phyloP scores from a whole-genome alignment of 2,329 filamentous ascomycete genomes.

The Colletotrichum orbiculare region DNA sequence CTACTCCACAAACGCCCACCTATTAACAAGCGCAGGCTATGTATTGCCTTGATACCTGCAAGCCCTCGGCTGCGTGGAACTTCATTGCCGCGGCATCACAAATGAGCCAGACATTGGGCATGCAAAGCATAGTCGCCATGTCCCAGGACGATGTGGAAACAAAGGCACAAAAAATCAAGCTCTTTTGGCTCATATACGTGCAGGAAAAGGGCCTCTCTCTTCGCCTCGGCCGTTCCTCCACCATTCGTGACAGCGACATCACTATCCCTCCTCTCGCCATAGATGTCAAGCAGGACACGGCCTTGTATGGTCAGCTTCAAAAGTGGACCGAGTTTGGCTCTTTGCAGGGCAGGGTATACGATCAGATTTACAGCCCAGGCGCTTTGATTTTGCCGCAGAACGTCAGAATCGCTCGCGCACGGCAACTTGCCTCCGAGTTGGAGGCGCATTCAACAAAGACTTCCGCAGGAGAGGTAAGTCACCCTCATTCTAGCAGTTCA shows the following conservation, averaged over 20 bases:
- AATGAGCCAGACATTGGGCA: slow-evolving; percentile 38
- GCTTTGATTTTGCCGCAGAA: slow-evolving; percentile 38
- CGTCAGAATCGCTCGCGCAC: slow-evolving; percentile 37
- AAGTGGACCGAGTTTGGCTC: slow-evolving; percentile 37
- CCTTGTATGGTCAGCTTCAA: slow-evolving; percentile 18
- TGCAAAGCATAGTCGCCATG: slow-evolving; percentile 37
- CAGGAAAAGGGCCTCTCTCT: slow-evolving; percentile 42
- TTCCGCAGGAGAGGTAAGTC: not conserved
- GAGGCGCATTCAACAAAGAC: not conserved
- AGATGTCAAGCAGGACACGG: not conserved
- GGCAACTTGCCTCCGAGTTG: not conserved
- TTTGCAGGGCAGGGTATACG: slow-evolving; percentile 42
- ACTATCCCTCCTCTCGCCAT: slow-evolving; percentile 31
- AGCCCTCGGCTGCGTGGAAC: slow-evolving; percentile 39
- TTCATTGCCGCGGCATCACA: slow-evolving; percentile 39
- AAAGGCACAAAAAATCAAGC: slow-evolving; percentile 26
- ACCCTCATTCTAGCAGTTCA: not conserved
- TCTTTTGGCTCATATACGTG: slow-evolving; percentile 44
- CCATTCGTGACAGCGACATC: slow-evolving; percentile 42
- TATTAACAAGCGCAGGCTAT: slow-evolving; percentile 15
- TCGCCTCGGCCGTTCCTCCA: slow-evolving; percentile 41
- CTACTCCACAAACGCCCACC: no score
- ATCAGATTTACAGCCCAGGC: slow-evolving; percentile 43
- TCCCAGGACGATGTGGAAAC: slow-evolving; percentile 18
- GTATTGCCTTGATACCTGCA: slow-evolving; percentile 39